A percentile compares a stretch with the other conserved stretches of the same genome.
Evolutionary conservation across 305 asterid genomes (phyloP).

Genomic region (Rubia balearica): DNA sequence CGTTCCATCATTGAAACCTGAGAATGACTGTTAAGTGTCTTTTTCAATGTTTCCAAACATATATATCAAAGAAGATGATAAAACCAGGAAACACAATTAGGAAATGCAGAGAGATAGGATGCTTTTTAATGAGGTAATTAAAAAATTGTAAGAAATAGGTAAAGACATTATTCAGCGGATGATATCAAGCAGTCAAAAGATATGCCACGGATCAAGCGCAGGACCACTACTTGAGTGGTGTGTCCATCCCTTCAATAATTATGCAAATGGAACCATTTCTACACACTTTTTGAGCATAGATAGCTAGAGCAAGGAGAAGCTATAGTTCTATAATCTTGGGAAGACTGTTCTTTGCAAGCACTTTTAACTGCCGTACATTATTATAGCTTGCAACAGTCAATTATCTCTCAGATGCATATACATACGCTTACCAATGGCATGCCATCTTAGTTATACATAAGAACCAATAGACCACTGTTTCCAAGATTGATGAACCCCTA

Average conservation of each 20-base stretch:
- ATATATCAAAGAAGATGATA: conserved; percentile 17
- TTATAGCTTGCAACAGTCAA: not conserved
- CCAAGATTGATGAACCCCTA: not conserved
- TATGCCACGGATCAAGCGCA: not conserved
- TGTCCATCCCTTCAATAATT: not conserved
- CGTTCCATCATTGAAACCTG: conserved; percentile 99
- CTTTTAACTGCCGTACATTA: not conserved
- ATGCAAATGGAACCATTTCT: not conserved
- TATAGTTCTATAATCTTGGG: not conserved
- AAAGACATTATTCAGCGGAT: not conserved
- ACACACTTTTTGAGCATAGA: not conserved
- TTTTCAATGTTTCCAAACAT: conserved; percentile 28
- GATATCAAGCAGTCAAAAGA: not conserved
- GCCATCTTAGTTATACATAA: not conserved
- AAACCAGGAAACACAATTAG: conserved; percentile 11
- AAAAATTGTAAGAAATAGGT: not conserved
- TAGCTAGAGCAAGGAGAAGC: not conserved
- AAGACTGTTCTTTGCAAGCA: not conserved
- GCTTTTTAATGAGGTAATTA: not conserved
- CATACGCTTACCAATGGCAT: not conserved
- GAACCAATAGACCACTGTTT: not conserved
- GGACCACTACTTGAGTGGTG: not conserved
- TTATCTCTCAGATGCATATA: not conserved
- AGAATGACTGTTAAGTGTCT: conserved; percentile 50
- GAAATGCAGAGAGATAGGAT: conserved; percentile 8